phyloP scores from a whole-genome alignment of 1,139 yeast genomes.

The Kodamaea arcana region DNA sequence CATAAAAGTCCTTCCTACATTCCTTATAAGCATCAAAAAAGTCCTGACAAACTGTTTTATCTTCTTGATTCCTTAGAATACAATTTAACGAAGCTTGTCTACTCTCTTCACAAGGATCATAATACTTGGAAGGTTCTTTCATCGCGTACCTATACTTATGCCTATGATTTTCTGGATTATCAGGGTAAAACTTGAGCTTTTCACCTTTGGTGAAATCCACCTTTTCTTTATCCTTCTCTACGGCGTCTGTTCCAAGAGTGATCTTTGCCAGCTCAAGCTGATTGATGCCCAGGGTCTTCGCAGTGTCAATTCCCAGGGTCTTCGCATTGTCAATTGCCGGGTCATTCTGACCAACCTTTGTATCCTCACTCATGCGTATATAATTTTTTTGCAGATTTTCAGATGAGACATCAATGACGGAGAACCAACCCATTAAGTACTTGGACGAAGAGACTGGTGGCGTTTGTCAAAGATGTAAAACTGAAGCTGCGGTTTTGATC shows the following conservation, averaged over 20 bases:
- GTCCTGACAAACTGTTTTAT: slow-evolving; percentile 69
- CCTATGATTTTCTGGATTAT: slow-evolving; percentile 60
- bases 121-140: slow-evolving; percentile 79
- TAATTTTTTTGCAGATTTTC: background rate
- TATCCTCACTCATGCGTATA: background rate
- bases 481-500: slow-evolving; percentile 39
- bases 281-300: too few species aligned
- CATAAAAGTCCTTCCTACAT: slow-evolving; percentile 79
- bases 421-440: slow-evolving; percentile 17
- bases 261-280: background rate
- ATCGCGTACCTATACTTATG: slow-evolving; percentile 58
- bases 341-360: background rate
- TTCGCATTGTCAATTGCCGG: too few species aligned
- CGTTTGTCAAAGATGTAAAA: slow-evolving; percentile 51
- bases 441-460: slow-evolving; percentile 10
- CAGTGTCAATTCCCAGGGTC: too few species aligned
- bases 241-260: slow-evolving; percentile 20
- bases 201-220: slow-evolving; percentile 61
- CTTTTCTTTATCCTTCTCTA: slow-evolving; percentile 38
- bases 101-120: slow-evolving; percentile 91
- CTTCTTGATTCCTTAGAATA: slow-evolving; percentile 70
- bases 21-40: slow-evolving; percentile 91
- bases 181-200: slow-evolving; percentile 75
- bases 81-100: slow-evolving; percentile 84
- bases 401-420: slow-evolving; percentile 3